Evolutionary conservation across 805 yeast species (phyloP), one percentile per base, ranked within the genome.

Genomic region (Wickerhamomyces hampshirensis): DNA sequence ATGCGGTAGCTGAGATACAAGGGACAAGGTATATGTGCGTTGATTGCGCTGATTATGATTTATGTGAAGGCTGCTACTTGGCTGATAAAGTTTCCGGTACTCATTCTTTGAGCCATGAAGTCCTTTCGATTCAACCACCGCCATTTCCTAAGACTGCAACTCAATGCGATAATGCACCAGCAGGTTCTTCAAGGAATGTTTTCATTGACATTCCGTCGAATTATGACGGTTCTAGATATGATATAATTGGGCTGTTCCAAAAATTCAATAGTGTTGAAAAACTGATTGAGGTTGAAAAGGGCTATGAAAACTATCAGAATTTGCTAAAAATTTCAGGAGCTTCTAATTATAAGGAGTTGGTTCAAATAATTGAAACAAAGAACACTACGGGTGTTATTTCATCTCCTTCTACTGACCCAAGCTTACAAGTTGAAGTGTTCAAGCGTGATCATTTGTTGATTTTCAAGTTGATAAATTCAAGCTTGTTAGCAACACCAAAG

Each of bases 21-120:
- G 47, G 47, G 2, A 18, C 7, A 14, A 30, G 47, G 24, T 43
- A 40, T 37, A 32, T 40, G 30, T 43, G 47, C 17, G 14, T 19
- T 4, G 37, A 33, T 11, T 43, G 47, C 19, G 6, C 30, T 4
- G 41, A 42, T 28, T 42, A 33, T 33, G 46, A 42, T 18, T 18
- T 42, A 12, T 42, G 46, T 18, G 14, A 29, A 3, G n/a, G n/a
- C 3, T 42, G 46, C 26, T 39, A 26, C 21, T n/a, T 16, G 4
- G n/a, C 17, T n/a, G 17, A 18, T 5, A 5, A n/a, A 13, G 24
- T 21, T 21, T 11, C 24, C 11, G 24, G 24, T 21, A 8, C 10
- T 11, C 24, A 21, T 21, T 11, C 24, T 21, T 8, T 7, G 11
- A 8, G 7, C 11, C 10, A 7, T 21, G 24, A 11, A 7, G 24